phyloP scores from a whole-genome alignment of 352 stramenopile species.

The Hyaloperonospora brassicae region DNA sequence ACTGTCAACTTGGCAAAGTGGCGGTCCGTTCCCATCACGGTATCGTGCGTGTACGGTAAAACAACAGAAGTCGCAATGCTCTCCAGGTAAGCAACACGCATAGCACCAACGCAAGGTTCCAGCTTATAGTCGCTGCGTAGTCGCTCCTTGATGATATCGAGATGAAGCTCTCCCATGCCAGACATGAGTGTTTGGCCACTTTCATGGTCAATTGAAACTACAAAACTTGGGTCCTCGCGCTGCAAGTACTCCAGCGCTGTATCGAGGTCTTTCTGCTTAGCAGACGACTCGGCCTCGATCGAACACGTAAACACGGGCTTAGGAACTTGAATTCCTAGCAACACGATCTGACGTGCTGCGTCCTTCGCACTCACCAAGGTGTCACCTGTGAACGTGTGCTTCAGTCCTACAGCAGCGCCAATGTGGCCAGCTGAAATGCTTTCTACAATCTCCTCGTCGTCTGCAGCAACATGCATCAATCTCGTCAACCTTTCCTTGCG shows the following conservation, averaged over 20 bases:
- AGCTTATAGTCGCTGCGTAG: slow-evolving; percentile 87
- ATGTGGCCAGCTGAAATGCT: slow-evolving; percentile 85
- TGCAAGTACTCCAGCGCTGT: slow-evolving; percentile 69
- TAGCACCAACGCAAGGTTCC: slow-evolving; percentile 71
- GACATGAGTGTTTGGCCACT: slow-evolving; percentile 97
- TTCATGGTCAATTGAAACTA: slow-evolving; percentile 91
- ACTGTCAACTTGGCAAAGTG: slow-evolving; percentile 64
- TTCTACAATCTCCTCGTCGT: slow-evolving; percentile 85
- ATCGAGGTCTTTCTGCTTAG: slow-evolving; percentile 83
- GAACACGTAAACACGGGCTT: slow-evolving; percentile 88
- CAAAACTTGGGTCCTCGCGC: slow-evolving; percentile 95
- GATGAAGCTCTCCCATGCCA: slow-evolving; percentile 92
- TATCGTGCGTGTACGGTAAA: slow-evolving; percentile 47
- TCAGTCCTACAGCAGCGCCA: slow-evolving; percentile 88
- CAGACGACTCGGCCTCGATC: slow-evolving; percentile 82
- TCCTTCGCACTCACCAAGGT: slow-evolving; percentile 86
- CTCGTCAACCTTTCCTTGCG: slow-evolving; percentile 56
- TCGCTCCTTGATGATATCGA: slow-evolving; percentile 90
- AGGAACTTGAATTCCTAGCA: slow-evolving; percentile 61
- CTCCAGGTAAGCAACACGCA: slow-evolving; percentile 89
- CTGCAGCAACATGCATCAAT: slow-evolving; percentile 86
- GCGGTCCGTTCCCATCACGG: slow-evolving; percentile 57
- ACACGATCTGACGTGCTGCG: slow-evolving; percentile 26
- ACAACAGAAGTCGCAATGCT: slow-evolving; percentile 44
- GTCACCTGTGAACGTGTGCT: slow-evolving; percentile 89